phyloP scores from a whole-genome alignment of 2,329 filamentous ascomycete species.

The Lecanicillium sp. region DNA sequence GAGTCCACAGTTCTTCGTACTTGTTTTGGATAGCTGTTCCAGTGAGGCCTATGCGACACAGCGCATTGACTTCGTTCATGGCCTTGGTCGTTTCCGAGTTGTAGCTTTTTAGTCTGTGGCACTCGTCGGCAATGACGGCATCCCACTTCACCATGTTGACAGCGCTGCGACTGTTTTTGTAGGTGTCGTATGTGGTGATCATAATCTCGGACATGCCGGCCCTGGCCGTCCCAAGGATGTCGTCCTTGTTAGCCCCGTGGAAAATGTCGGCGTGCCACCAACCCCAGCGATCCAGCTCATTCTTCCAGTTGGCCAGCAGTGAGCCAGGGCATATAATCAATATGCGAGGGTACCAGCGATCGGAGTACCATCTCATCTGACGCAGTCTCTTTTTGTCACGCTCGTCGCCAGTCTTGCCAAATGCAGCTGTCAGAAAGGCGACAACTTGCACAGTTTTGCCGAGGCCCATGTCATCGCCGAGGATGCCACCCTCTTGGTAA shows the following conservation, averaged over 20 bases:
- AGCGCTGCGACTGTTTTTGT: constrained; percentile 64
- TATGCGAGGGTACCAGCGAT: constrained; percentile 68
- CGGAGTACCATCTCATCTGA: constrained; percentile 62
- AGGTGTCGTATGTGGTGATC: constrained; percentile 91
- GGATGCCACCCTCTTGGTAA: constrained; percentile 81
- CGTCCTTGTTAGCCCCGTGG: constrained; percentile 64
- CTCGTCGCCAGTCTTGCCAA: constrained; percentile 89
- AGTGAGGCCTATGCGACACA: constrained; percentile 88
- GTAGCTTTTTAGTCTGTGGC: constrained; percentile 79
- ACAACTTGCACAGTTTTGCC: constrained; percentile 97
- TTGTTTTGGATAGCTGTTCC: constrained; percentile 97
- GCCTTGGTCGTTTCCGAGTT: constrained; percentile 72
- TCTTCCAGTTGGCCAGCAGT: constrained; percentile 85
- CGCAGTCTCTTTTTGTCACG: constrained; percentile 82
- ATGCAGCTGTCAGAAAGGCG: constrained; percentile 83
- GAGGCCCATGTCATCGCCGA: constrained; percentile 96
- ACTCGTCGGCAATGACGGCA: constrained; percentile 90
- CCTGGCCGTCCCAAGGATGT: constrained; percentile 64
- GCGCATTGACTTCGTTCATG: constrained; percentile 83
- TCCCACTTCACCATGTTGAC: constrained; percentile 91
- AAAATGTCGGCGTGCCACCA: constrained; percentile 89
- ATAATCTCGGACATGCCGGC: constrained; percentile 80
- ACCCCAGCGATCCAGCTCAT: constrained; percentile 82
- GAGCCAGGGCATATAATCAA: constrained; percentile 86
- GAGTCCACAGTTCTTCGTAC: constrained; percentile 93